Evolutionary conservation across 306 rosid species (phyloP).

Genomic region (Malus sieversii): DNA sequence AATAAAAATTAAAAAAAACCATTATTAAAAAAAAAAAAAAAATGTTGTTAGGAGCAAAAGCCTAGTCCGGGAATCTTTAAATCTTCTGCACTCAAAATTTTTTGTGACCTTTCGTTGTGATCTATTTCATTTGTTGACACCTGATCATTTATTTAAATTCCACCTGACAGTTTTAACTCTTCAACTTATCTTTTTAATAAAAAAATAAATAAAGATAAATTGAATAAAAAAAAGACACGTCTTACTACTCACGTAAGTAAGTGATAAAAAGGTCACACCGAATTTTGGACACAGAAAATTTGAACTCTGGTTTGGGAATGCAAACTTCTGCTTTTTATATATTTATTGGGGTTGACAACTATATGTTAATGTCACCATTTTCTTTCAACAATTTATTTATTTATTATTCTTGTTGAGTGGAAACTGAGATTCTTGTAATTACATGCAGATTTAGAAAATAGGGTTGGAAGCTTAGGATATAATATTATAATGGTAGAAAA

Average conservation of each 20-base stretch:
- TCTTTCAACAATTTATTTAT: neutral
- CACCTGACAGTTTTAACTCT: no score
- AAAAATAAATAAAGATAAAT: no score
- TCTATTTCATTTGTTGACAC: no score
- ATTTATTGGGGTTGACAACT: constrained; percentile 11
- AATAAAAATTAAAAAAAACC: neutral
- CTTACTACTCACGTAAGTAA: no score
- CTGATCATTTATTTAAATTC: no score
- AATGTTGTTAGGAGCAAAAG: constrained; percentile 3
- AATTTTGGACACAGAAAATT: no score
- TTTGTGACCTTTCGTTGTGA: no score
- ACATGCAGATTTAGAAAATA: constrained; percentile 12
- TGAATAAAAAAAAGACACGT: no score
- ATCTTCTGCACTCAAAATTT: no score
- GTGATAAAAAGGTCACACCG: no score
- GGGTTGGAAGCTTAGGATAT: constrained; percentile 4
- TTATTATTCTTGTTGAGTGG: neutral
- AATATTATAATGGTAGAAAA: constrained; percentile 12
- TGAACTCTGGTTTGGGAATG: neutral
- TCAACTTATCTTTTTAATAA: fast-evolving
- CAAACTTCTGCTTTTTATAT: constrained; percentile 5
- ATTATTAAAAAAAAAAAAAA: neutral
- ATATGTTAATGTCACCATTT: neutral
- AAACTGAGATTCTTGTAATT: constrained; percentile 19
- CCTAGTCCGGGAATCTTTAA: neutral